Evolutionary conservation across 768 basidiomycete genomes (phyloP), one percentile per base, ranked within the genome.

Genomic region (Boletus patriciae): DNA sequence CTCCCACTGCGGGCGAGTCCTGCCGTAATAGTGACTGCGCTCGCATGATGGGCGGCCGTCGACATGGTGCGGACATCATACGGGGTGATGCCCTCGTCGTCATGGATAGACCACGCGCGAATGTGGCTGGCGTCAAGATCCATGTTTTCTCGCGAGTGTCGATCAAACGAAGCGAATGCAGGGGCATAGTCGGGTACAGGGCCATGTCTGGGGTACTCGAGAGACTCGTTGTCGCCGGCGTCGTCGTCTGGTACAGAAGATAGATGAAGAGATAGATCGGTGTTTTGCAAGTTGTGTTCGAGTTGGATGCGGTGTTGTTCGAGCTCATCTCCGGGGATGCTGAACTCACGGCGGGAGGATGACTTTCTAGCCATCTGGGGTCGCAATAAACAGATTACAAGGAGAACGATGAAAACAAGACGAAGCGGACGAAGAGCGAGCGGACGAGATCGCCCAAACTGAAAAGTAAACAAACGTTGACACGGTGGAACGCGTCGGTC

Each of bases 31-130:
- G 94, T 96, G 50, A 96, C 77, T 3, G 84, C 92, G 60, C 88
- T 92, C 25, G 92, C 93, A 72, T 97, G 94, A 71, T 97, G 94
- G 1, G 87, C 91, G 10, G 84, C 85, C 0, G 94, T 95, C 0
- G 91, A 94, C 56, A 92, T 71, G 0, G 88, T 90, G 55, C 85
- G 83, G 21, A 81, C 84, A 40, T 79, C 82, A 61, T 85, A 90
- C 0, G 87, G 86, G 60, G 81, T 77, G 33, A 86, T 73, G 19
- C 84, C 87, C 13, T 88, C 87, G 5, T 89, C 86, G 53, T 82
- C 79, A 48, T 88, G 78, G 64, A 83, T 81, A 21, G 83, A 83
- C 84, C 83, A 86, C 1, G 77, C 77, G 56, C 81, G 81, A 25
- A 77, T 66, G 41, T 76, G 78, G 55, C 76, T 77, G 25, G 77